Conservation (phyloP, 345 rosid species). For the Eucalyptus globulus region DNA sequence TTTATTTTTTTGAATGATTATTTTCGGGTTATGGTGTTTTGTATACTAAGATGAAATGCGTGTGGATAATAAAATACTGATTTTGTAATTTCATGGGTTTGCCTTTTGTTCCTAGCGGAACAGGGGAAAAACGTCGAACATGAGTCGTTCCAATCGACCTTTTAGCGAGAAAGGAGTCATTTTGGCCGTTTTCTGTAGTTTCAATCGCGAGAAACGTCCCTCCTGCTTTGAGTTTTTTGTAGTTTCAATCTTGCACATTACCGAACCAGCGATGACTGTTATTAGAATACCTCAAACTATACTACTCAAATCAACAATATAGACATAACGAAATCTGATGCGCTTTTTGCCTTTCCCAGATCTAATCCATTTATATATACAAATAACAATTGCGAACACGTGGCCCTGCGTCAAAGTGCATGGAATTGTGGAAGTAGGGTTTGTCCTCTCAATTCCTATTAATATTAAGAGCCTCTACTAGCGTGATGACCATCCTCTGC, state of each 20-base stretch:
- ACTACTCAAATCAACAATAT: neutral
- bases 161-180: too few species aligned
- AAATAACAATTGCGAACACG: neutral
- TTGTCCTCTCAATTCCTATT: neutral
- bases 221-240: neutral
- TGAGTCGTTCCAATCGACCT: too few species aligned
- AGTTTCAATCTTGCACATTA: neutral
- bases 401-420: neutral
- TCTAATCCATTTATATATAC: neutral
- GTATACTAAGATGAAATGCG: too few species aligned
- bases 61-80: too few species aligned
- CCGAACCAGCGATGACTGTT: neutral
- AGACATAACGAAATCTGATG: neutral
- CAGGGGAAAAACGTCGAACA: rapidly evolving
- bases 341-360: neutral
- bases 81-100: too few species aligned
- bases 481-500: neutral
- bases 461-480: neutral
- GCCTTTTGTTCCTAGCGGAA: too few species aligned
- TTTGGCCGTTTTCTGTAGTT: too few species aligned
- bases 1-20: too few species aligned
- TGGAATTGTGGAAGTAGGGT: neutral
- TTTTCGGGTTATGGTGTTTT: rapidly evolving
- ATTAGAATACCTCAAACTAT: neutral
- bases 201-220: neutral